phyloP scores from a whole-genome alignment of 768 basidiomycete species.

The Butyriboletus loyo region DNA sequence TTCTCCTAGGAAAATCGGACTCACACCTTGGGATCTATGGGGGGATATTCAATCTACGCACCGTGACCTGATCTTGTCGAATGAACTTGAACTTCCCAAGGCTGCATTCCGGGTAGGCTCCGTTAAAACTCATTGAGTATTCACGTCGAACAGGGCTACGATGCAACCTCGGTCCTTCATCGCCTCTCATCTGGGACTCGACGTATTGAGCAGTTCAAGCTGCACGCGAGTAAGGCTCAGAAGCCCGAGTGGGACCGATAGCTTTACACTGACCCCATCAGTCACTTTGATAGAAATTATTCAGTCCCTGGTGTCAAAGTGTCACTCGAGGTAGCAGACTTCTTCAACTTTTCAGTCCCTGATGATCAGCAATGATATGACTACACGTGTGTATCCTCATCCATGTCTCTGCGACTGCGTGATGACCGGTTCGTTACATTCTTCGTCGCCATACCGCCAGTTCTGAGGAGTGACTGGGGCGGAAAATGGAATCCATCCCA shows the following conservation, averaged over 20 bases:
- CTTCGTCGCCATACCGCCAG: conserved; percentile 68
- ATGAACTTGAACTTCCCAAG: conserved; percentile 42
- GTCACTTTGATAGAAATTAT: not conserved
- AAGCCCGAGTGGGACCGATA: not conserved
- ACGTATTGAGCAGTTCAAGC: conserved; percentile 13
- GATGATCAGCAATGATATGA: conserved; percentile 16
- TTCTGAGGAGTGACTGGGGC: conserved; percentile 53
- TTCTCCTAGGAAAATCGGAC: conserved; percentile 39
- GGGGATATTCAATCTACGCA: conserved; percentile 56
- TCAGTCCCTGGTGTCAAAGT: not conserved
- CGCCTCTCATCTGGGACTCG: conserved; percentile 16
- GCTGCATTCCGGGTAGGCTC: conserved; percentile 39
- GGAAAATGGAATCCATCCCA: conserved; percentile 36
- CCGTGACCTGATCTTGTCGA: conserved; percentile 46
- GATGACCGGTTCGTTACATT: conserved; percentile 25
- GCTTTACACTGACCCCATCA: not conserved
- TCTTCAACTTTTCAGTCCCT: conserved; percentile 17
- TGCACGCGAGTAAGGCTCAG: conserved; percentile 19
- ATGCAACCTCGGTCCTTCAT: conserved; percentile 18
- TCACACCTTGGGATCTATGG: conserved; percentile 68
- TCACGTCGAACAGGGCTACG: conserved; percentile 17
- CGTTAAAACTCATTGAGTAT: not conserved
- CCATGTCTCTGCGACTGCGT: not conserved
- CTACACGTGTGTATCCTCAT: conserved; percentile 5
- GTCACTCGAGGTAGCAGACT: conserved; percentile 20